These are phyloP conservation scores for Pseudophaeomoniella oleicola DNA, from an alignment of 2,329 filamentous ascomycete species.

Conservation along the genomic window DNA sequence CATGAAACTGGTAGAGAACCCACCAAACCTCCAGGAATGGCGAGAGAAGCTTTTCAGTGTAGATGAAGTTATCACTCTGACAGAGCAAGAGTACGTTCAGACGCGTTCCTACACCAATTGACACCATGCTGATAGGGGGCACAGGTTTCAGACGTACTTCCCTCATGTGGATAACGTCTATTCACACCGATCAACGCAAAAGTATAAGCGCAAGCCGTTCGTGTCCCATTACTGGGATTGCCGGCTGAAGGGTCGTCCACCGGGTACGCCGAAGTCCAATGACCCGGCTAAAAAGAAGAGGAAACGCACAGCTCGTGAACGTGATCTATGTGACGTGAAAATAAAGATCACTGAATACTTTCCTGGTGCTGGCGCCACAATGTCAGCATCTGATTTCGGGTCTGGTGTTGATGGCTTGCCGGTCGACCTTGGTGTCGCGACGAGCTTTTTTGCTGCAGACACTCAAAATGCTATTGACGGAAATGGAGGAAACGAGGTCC, in stretches of 20 bases:
- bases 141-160: conserved; percentile 65
- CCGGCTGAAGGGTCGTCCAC: conserved; percentile 62
- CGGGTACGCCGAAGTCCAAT: conserved; percentile 64
- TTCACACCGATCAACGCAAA: conserved; percentile 68
- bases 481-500: conserved; percentile 7
- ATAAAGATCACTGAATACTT: conserved; percentile 76
- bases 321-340: conserved; percentile 73
- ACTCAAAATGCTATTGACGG: conserved; percentile 3
- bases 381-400: conserved; percentile 15
- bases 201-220: conserved; percentile 70
- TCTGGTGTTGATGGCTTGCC: conserved; percentile 2
- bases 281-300: conserved; percentile 67
- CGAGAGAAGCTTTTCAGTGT: conserved; percentile 59
- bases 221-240: conserved; percentile 78
- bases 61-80: conserved; percentile 57
- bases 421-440: conserved; percentile 7
- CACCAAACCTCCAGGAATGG: conserved; percentile 55
- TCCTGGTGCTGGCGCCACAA: conserved; percentile 29
- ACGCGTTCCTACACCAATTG: no score
- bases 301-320: conserved; percentile 58
- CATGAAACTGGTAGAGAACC: conserved; percentile 45
- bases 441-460: conserved; percentile 15
- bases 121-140: conserved; percentile 1
- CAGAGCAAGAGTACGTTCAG: conserved; percentile 58
- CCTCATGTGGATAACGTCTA: conserved; percentile 75